Base-by-base conservation (phyloP, 2,329 filamentous ascomycete species). In the Chaetomiaceae sp. region DNA sequence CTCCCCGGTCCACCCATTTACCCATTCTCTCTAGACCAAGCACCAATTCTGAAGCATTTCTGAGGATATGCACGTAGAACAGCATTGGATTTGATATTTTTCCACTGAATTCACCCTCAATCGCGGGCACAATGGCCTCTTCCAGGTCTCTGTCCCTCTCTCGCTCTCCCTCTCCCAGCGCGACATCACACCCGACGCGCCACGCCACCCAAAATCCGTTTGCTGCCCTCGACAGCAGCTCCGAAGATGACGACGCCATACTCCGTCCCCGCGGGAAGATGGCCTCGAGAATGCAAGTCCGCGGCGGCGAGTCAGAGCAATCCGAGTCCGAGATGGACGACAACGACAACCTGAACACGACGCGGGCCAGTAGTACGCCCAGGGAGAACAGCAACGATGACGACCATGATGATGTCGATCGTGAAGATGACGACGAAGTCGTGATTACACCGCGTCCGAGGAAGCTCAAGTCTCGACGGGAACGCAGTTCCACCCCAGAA, bases 231-330 rank as follows among this genome's bases (percentile, higher is more conserved):
- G 45, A 55, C 56, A 50, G 51, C 53, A 48, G 51, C 52, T 63
- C 61, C 2, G 65, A 65, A 38, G 63, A 66, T 7, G 65, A 76
- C n/a, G 72, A 76, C 30, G 72, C 73, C 12, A 69, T 77, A 42
- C 66, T 76, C 3, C 71, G 73, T 39, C 85, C 85, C 0, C 76
- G 77, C 48, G 84, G 85, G 20, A 77, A 79, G 46, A 72, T 88
- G 58, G 84, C 84, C 12, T 76, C 84, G 14, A 75, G 81, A 45
- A 82, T 89, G 76, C 75, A 78, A 55, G 75, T 49, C 4, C 52
- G 58, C 13, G 43, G 42, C 12, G 65, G 37, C 58, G 55, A 27
- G 50, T 54, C 19, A 42, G 43, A 46, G 59, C 60, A 57, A 33
- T 63, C 58, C 8, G 58, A 58, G 20, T 60, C 60, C 1, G 55